Evolutionary conservation across 1,139 yeast species (phyloP).

Genomic region (Candida tetrigidarum): DNA sequence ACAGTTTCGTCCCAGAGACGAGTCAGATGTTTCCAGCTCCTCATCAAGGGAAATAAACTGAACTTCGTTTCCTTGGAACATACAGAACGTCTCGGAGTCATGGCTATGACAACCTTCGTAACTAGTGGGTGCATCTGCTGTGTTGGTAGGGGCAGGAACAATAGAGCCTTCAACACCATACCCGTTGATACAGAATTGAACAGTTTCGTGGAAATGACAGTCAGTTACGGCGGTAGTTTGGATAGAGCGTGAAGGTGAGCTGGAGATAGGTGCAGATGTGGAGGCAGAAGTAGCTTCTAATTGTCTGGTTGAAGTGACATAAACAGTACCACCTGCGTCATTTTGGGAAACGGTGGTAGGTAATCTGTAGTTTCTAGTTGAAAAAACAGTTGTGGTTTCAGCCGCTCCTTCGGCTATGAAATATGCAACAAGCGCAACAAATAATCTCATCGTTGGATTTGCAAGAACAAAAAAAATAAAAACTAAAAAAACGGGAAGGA

Average conservation of each 20-base stretch:
- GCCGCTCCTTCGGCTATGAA: constrained; percentile 1
- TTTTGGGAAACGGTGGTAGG: constrained; percentile 3
- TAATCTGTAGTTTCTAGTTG: constrained; percentile 7
- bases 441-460: constrained; percentile 1
- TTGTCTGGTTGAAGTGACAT: constrained; percentile 9
- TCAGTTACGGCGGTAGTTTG: constrained; percentile 21
- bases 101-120: constrained; percentile 36
- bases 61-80: constrained; percentile 26
- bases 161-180: constrained; percentile 33
- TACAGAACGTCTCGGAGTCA: constrained; percentile 28
- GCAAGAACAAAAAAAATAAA: background rate
- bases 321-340: constrained; percentile 8
- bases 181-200: constrained; percentile 28
- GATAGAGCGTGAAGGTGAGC: background rate
- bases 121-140: constrained; percentile 23
- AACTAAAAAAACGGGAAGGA: background rate
- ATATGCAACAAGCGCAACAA: background rate
- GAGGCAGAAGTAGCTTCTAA: background rate
- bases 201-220: constrained; percentile 34
- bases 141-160: constrained; percentile 29
- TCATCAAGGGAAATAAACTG: constrained; percentile 23
- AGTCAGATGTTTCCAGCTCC: constrained; percentile 6
- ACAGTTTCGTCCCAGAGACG: constrained; percentile 25
- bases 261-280: background rate
- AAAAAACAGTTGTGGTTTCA: constrained; percentile 8